Evolutionary conservation across 1,139 yeast species (phyloP).

Genomic region (Insectozyma bohioensis): DNA sequence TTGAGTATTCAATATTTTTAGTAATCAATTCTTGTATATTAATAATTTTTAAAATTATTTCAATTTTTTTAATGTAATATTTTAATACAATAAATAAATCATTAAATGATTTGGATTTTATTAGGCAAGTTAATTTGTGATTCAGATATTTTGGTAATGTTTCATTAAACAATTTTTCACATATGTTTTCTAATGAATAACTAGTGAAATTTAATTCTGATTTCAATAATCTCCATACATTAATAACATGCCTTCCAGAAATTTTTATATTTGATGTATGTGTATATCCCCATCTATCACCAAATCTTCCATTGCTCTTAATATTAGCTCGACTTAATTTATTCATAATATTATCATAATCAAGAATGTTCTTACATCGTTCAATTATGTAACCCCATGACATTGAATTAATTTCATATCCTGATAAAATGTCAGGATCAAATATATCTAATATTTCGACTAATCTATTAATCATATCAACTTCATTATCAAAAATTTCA

Average conservation of each 20-base stretch:
- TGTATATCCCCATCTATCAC: conserved; percentile 80
- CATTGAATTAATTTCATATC: conserved; percentile 74
- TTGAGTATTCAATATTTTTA: conserved; percentile 78
- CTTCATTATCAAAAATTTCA: conserved; percentile 48
- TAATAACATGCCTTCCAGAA: conserved; percentile 79
- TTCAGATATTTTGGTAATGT: conserved; percentile 64
- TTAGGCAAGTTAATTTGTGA: conserved; percentile 54
- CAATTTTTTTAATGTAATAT: conserved; percentile 54
- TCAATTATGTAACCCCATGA: conserved; percentile 93
- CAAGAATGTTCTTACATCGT: conserved; percentile 48
- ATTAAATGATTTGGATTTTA: conserved; percentile 25
- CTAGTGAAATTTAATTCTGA: conserved; percentile 61
- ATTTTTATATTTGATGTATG: conserved; percentile 71
- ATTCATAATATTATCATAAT: conserved; percentile 53
- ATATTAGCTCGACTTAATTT: conserved; percentile 44
- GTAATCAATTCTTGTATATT: conserved; percentile 65
- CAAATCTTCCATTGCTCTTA: conserved; percentile 52
- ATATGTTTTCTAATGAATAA: conserved; percentile 77
- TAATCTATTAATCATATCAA: conserved; percentile 54
- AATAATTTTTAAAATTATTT: conserved; percentile 49
- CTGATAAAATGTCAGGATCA: conserved; percentile 88
- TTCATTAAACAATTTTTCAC: conserved; percentile 63
- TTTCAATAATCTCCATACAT: conserved; percentile 78
- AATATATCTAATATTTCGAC: conserved; percentile 54
- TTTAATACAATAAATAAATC: conserved; percentile 38